Evolutionary conservation across 2,329 filamentous ascomycete genomes (phyloP).

Genomic region (Colletotrichum sp.): DNA sequence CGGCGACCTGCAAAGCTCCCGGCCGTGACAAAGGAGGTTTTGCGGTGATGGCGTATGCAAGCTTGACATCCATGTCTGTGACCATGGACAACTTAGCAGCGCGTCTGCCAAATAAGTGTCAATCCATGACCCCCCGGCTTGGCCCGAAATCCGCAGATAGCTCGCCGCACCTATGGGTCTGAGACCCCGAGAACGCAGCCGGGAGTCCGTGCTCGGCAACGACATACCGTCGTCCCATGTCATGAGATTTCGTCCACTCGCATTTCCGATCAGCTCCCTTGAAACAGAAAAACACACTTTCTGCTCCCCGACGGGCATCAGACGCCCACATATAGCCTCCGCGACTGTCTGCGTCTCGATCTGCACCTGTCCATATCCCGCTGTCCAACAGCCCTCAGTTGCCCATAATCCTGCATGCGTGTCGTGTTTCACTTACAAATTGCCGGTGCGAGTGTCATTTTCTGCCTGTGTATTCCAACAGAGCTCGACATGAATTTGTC

Average conservation of each 20-base stretch:
- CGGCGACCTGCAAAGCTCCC: not conserved
- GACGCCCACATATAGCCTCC: not conserved
- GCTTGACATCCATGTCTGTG: not conserved
- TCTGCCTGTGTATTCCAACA: not conserved
- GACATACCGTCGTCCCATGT: slow-evolving; percentile 6
- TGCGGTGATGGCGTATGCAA: not conserved
- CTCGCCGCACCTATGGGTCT: not conserved
- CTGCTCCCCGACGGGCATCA: not conserved
- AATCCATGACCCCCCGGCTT: not conserved
- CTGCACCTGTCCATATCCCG: not conserved
- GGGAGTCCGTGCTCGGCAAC: not conserved
- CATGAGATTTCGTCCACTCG: not conserved
- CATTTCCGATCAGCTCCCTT: not conserved
- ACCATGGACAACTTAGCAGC: not conserved
- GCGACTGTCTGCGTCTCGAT: slow-evolving; percentile 4
- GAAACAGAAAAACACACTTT: slow-evolving; percentile 2
- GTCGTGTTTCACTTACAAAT: not conserved
- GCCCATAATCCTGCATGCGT: not conserved
- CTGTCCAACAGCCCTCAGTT: not conserved
- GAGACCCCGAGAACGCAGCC: not conserved
- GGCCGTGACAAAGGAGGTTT: not conserved
- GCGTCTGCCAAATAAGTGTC: not conserved
- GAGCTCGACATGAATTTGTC: not conserved
- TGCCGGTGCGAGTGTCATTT: not conserved
- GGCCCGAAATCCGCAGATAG: not conserved